Base-by-base conservation (phyloP, 1,284 basidiomycete species). In the Tilletiaria anomala region DNA sequence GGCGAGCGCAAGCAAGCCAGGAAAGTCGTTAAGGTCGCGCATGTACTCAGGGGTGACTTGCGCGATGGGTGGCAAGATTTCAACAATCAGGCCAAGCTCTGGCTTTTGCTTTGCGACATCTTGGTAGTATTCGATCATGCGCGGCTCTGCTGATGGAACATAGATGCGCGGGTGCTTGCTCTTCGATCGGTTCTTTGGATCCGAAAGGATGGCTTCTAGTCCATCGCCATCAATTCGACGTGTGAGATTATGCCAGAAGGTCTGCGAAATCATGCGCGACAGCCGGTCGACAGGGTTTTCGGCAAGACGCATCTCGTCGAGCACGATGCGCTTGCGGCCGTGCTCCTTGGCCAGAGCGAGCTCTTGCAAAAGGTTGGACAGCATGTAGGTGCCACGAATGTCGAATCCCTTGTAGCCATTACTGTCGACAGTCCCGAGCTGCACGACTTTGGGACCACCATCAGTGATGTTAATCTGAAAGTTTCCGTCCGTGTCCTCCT, bases 341-440 rank as follows among this genome's bases (percentile, higher is more conserved):
- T 88, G 86, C 64, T 96, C 89, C 11, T 84, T 78, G n/a, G 91
- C 91, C 21, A 97, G 78, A 1, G 91, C 93, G 32, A 97, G 79
- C 68, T 97, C 91, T 73, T 97, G 93, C 20, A 97, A 74, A n/a
- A 97, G 77, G 69, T 94, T 97, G 10, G 91, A 96, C 32, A 97
- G 75, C 91, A 94, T 96, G 71, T 97, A 66, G 5, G 60, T 65
- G 38, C 64, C 64, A 6, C 88, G 76, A 48, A 94, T 84, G 69
- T 97, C 93, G 16, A 61, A 50, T 18, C 58, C 55, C 32, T 54
- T 93, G 78, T 88, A 93, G 3, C 89, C 91, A 70, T 97, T 96
- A 68, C 85, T 89, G 19, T 86, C 87, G 4, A 87, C 88, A 0
- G 93, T 97, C 16, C 93, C 91, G 44, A 97, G 76, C 0, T 86